These are phyloP conservation scores for Chlorokybus atmophyticus DNA, from an alignment of 139 green algal genomes.

Conservation along the genomic window DNA sequence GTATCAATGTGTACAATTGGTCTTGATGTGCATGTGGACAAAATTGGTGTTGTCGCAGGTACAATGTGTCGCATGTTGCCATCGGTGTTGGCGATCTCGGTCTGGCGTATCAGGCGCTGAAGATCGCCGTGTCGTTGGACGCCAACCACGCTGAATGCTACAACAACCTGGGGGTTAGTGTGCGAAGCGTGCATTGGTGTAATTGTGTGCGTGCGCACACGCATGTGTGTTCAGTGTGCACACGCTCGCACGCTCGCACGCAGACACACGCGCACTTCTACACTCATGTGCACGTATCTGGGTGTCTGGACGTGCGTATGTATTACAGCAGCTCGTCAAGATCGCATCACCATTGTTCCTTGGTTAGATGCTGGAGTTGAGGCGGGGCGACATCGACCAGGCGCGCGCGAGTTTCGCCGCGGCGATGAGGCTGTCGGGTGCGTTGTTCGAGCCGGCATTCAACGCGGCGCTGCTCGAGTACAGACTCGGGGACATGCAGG, in stretches of 20 bases:
- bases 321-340: background rate
- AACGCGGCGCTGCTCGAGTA: no score
- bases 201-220: background rate
- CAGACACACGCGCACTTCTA: no score
- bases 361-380: slow-evolving; percentile 42
- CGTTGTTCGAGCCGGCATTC: slow-evolving; percentile 55
- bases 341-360: background rate
- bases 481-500: no score
- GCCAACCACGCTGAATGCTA: slow-evolving; percentile 49
- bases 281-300: background rate
- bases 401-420: slow-evolving; percentile 19
- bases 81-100: slow-evolving; percentile 58
- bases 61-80: slow-evolving; percentile 36
- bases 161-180: slow-evolving; percentile 45
- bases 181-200: background rate
- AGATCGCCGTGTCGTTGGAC: slow-evolving; percentile 52
- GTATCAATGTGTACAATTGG: no score
- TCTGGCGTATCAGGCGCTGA: slow-evolving; percentile 46
- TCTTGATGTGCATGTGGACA: no score
- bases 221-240: background rate
- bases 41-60: background rate
- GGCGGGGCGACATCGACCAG: slow-evolving; percentile 39
- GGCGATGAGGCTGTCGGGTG: slow-evolving; percentile 21
- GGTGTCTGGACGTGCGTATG: slow-evolving; percentile 16
- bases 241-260: background rate